Evolutionary conservation across 2,329 filamentous ascomycete genomes (phyloP), one percentile per base, ranked within the genome.

Genomic region (Colletotrichum liaoningense): DNA sequence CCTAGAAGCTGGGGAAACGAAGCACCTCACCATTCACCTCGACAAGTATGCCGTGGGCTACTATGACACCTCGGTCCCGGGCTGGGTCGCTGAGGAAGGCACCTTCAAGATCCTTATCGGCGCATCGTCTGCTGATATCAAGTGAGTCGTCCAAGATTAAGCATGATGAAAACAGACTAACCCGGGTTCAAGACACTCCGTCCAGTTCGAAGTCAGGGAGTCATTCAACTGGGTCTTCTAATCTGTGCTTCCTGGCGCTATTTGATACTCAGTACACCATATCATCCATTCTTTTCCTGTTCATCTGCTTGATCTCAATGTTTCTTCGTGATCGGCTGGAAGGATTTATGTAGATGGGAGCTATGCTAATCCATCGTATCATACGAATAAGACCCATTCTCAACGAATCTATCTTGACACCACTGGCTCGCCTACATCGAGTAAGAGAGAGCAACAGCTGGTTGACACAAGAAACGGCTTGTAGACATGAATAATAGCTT

Each of bases 21-120:
- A 83, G 75, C 86, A 88, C 72, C 79, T 89, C 42, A 81, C 82
- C 11, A 81, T 89, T 4, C 75, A 77, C 19, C 76, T 89, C 11
- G 86, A 88, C 75, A 87, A 86, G 79, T 84, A 88, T 73, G 86
- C 87, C 1, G 86, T 87, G 2, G 87, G 87, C 9, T 93, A 93
- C 80, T 93, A 91, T 75, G 90, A 93, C 75, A 89, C 88, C 19
- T 84, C 85, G 3, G 78, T 90, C 19, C 82, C 84, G 6, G 86
- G 85, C 6, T 94, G 92, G 92, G 88, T 93, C 75, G 91, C 91
- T 0, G 92, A 93, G 80, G 88, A 91, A 81, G 92, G 92, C 1
- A 79, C 77, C 2, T 93, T 93, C 78, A 84, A 89, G 69, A 86
- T 91, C 1, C 78, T 92, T 58, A 85, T 93, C 76, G 92, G 90